Conservation (phyloP, 129 eudicot genomes). For the Calendula officinalis region DNA sequence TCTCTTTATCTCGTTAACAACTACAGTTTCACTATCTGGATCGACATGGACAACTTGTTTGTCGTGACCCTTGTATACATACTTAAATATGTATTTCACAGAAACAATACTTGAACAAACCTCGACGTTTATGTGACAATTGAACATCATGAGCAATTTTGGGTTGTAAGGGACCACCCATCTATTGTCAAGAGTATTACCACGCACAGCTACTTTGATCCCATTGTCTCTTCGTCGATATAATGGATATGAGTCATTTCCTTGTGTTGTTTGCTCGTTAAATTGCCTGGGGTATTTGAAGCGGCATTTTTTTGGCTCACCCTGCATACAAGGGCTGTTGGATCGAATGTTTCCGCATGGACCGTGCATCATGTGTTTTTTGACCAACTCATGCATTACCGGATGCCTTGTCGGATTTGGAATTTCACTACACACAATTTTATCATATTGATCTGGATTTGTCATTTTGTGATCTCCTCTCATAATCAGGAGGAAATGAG, state of each 20-base stretch:
- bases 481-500: too few relatives aligned
- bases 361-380: conserved; percentile 35
- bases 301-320: conserved; percentile 16
- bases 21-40: not conserved
- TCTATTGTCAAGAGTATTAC: not conserved
- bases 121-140: too few relatives aligned
- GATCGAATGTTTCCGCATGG: conserved; percentile 9
- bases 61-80: too few relatives aligned
- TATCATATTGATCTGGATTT: too few relatives aligned
- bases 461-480: too few relatives aligned
- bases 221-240: conserved; percentile 27
- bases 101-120: too few relatives aligned
- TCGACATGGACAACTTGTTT: not conserved
- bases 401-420: not conserved
- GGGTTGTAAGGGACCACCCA: conserved; percentile 15
- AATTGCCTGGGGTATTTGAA: conserved; percentile 13
- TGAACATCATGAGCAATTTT: not conserved
- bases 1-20: not conserved
- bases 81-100: too few relatives aligned
- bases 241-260: conserved; percentile 19
- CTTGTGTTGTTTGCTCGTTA: not conserved
- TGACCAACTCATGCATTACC: conserved; percentile 6
- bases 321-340: conserved; percentile 14
- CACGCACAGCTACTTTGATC: not conserved
- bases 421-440: too few relatives aligned